A percentile compares a stretch with the other conserved stretches of the same genome.
Evolutionary conservation across 352 stramenopile genomes (phyloP).

Genomic region (Pythium dissotocum): DNA sequence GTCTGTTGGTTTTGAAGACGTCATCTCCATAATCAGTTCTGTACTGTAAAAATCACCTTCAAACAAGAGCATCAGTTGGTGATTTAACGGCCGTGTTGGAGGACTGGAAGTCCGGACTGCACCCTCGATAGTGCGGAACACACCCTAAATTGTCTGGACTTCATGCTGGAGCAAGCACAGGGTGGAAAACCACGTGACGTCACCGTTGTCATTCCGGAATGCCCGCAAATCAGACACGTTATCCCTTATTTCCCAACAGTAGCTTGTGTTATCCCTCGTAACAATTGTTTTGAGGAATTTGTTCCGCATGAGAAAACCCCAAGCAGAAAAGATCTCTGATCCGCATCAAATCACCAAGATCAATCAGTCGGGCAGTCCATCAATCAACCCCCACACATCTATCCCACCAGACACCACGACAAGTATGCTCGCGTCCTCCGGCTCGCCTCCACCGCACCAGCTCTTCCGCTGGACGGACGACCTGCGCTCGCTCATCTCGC

Average conservation of each 20-base stretch:
- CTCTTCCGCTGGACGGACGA: constrained; percentile 53
- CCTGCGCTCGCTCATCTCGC: constrained; percentile 50
- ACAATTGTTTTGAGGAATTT: background rate
- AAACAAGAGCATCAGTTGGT: background rate
- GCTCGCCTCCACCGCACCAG: constrained; percentile 30
- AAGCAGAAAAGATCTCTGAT: background rate
- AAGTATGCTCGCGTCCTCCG: constrained; percentile 20
- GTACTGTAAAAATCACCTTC: background rate
- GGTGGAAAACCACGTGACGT: background rate
- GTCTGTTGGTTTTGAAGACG: no score
- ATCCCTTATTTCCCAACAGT: background rate
- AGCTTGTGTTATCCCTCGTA: background rate
- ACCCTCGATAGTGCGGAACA: background rate
- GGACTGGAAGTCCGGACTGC: background rate
- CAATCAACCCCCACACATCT: no score
- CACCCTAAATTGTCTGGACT: background rate
- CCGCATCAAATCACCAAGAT: background rate
- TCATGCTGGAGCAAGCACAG: background rate
- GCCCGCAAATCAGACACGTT: background rate
- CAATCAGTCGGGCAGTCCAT: background rate
- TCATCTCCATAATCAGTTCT: no score
- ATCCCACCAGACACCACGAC: no score
- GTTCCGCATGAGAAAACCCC: background rate
- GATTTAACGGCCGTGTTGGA: background rate
- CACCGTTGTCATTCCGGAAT: background rate